Conservation (phyloP, 495 filamentous ascomycete species). For the Parachaetomium inaequale region DNA sequence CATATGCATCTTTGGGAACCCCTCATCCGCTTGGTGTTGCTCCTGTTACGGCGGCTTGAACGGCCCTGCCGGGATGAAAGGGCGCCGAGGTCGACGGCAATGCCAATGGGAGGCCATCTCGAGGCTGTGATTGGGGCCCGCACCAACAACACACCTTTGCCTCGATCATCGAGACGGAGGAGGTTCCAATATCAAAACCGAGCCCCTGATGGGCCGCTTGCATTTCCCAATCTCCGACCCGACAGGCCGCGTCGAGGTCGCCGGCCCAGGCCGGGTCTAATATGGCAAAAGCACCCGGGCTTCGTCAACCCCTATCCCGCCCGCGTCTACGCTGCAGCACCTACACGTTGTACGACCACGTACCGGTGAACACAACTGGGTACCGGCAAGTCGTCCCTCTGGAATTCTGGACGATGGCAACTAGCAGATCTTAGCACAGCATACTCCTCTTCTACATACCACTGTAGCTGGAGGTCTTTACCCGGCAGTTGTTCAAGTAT, state of each 20-base stretch:
- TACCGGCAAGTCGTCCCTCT: background rate
- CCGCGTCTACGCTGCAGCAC: background rate
- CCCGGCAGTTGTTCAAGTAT: background rate
- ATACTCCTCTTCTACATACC: background rate
- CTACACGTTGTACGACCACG: background rate
- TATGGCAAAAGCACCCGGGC: background rate
- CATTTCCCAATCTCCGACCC: background rate
- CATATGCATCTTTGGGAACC: conserved; percentile 32
- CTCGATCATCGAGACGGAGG: background rate
- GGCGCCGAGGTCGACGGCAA: background rate
- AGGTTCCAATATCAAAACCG: background rate
- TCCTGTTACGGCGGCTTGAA: background rate
- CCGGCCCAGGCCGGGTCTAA: too few relatives aligned
- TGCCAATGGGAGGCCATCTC: background rate
- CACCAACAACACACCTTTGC: conserved; percentile 2
- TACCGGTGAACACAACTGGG: background rate
- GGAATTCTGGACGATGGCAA: background rate
- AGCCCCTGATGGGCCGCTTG: background rate
- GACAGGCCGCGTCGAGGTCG: background rate
- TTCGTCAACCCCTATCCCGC: background rate
- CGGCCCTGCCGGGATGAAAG: background rate
- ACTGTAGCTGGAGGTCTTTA: background rate
- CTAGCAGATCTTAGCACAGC: background rate
- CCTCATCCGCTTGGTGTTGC: conserved; percentile 17
- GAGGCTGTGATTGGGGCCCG: conserved; percentile 23